These are phyloP conservation scores for Eutrema heterophyllum DNA, from an alignment of 345 rosid genomes.

Conservation along the genomic window DNA sequence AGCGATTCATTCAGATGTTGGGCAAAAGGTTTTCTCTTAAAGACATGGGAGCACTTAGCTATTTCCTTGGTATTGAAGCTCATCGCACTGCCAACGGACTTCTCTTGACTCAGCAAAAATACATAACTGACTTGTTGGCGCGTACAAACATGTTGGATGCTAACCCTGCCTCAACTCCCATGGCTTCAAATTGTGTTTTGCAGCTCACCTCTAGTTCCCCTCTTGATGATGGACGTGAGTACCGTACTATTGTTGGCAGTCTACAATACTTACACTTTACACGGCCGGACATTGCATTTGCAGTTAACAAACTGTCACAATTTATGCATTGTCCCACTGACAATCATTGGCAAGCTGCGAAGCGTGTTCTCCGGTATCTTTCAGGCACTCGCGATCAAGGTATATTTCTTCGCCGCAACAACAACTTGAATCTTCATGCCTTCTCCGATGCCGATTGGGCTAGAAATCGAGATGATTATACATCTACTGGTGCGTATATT, in stretches of 20 bases:
- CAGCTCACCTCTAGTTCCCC: not conserved
- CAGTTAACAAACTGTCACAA: not conserved
- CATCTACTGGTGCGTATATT: not conserved
- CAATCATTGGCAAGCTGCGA: not conserved
- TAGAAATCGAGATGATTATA: not conserved
- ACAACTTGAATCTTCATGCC: not conserved
- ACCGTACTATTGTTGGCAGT: not conserved
- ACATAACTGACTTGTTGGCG: not conserved
- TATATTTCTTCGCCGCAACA: not conserved
- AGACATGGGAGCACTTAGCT: no score
- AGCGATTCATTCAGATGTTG: no score
- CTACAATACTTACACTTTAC: not conserved
- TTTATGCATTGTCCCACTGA: not conserved
- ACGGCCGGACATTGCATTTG: not conserved
- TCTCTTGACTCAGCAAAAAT: not conserved
- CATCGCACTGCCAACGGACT: not conserved
- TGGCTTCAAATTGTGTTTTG: not conserved
- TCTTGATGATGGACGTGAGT: not conserved
- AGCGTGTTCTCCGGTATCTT: not conserved
- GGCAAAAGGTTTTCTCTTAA: no score
- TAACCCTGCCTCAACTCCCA: not conserved
- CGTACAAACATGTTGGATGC: not conserved
- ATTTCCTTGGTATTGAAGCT: not conserved
- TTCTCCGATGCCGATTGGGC: not conserved
- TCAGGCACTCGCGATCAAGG: not conserved